These are phyloP conservation scores for Chamaecyparis obtusa DNA, from an alignment of 75 land plant genomes.

Conservation along the genomic window DNA sequence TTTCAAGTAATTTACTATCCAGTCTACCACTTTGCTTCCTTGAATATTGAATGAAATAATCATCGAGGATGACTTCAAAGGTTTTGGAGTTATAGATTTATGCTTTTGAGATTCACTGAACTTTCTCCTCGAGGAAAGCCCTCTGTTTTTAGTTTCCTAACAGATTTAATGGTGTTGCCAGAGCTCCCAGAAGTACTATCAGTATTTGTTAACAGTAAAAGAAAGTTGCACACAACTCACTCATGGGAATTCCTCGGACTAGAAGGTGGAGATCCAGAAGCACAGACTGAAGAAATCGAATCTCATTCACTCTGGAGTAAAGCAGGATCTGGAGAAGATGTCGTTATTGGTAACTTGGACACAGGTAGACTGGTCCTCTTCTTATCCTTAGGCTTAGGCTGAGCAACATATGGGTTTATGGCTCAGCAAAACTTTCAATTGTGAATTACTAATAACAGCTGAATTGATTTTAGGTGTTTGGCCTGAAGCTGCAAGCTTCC, in stretches of 20 bases:
- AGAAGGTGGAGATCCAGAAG: not conserved
- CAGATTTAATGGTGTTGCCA: not conserved
- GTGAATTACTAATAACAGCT: not conserved
- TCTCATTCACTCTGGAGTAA: constrained; percentile 32
- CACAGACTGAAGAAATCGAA: not conserved
- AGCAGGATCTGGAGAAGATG: constrained; percentile 32
- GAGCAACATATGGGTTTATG: not conserved
- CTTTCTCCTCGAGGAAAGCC: not conserved
- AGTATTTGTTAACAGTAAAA: not conserved
- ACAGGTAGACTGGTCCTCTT: constrained; percentile 24
- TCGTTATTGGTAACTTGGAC: constrained; percentile 39
- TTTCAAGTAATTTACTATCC: constrained; percentile 12
- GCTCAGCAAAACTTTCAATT: not conserved
- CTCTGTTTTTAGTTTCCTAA: not conserved
- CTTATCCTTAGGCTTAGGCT: not conserved
- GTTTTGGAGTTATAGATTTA: not conserved
- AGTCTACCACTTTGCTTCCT: not conserved
- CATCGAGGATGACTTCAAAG: not conserved
- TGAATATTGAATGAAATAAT: not conserved
- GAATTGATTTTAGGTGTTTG: constrained; percentile 42
- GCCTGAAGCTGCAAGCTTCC: constrained; percentile 63
- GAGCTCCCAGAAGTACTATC: constrained; percentile 9
- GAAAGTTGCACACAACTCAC: constrained; percentile 5
- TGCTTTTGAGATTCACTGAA: not conserved
- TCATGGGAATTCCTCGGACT: constrained; percentile 14